These are phyloP conservation scores for Rutstroemia sp. DNA, from an alignment of 2,329 filamentous ascomycete species.

Conservation along the genomic window DNA sequence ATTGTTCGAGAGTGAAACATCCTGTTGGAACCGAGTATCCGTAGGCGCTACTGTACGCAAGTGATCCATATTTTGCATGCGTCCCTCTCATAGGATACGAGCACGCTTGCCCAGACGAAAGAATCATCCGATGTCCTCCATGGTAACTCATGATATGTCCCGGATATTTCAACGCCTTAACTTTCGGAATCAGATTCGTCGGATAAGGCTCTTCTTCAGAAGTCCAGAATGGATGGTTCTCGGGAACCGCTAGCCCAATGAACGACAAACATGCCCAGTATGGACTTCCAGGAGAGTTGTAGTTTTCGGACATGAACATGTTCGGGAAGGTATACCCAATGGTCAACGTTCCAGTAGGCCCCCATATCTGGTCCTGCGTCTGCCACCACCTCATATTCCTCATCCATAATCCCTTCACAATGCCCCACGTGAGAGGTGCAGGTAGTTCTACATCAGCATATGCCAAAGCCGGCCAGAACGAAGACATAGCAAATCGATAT, in stretches of 20 bases:
- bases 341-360: constrained; percentile 64
- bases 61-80: constrained; percentile 74
- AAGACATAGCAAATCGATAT: constrained; percentile 81
- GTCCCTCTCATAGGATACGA: constrained; percentile 76
- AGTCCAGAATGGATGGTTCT: constrained; percentile 68
- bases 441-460: constrained; percentile 70
- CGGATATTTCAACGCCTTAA: constrained; percentile 57
- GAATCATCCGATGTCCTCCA: constrained; percentile 68
- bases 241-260: constrained; percentile 62
- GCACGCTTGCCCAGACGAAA: constrained; percentile 72
- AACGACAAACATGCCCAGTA: constrained; percentile 79
- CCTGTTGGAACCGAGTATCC: constrained; percentile 73
- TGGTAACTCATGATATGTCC: constrained; percentile 65
- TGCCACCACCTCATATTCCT: constrained; percentile 76
- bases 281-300: constrained; percentile 64
- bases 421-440: constrained; percentile 66
- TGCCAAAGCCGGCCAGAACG: constrained; percentile 72
- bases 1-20: constrained; percentile 68
- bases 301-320: constrained; percentile 75
- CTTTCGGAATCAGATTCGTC: constrained; percentile 45
- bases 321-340: constrained; percentile 74
- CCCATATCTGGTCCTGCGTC: constrained; percentile 67
- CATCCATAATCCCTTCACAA: constrained; percentile 68
- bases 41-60: constrained; percentile 70
- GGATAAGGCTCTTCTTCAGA: constrained; percentile 56